Percentiles rank a stretch among this genome's conserved stretches.
Conservation (phyloP, 2,329 filamentous ascomycete genomes). For the Aspergillus awamori region DNA sequence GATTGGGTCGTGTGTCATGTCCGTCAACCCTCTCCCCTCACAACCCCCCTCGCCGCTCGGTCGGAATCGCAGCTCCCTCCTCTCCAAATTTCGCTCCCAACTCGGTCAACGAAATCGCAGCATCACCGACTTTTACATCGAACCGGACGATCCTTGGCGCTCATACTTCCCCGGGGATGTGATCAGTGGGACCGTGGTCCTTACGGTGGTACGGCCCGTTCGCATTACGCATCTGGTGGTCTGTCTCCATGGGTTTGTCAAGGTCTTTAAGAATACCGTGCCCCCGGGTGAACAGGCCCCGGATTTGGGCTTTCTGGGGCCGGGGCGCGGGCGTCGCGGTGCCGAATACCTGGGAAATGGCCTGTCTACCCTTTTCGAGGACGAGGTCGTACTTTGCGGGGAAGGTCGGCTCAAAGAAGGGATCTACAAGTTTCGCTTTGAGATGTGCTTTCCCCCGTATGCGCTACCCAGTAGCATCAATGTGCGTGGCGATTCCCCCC, state of each 20-base stretch:
- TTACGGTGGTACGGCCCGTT: slow-evolving; percentile 63
- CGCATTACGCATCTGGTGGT: slow-evolving; percentile 66
- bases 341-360: slow-evolving; percentile 65
- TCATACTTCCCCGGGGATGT: slow-evolving; percentile 64
- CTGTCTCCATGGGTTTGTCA: slow-evolving; percentile 65
- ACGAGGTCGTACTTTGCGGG: slow-evolving; percentile 65
- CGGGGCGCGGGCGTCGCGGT: slow-evolving; percentile 56
- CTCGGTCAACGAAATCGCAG: slow-evolving; percentile 57
- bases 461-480: slow-evolving; percentile 84
- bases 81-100: slow-evolving; percentile 60
- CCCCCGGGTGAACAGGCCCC: slow-evolving; percentile 58
- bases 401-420: slow-evolving; percentile 65
- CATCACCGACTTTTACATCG: slow-evolving; percentile 63
- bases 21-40: slow-evolving; percentile 39
- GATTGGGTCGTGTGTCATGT: slow-evolving; percentile 46
- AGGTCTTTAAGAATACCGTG: slow-evolving; percentile 66
- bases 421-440: slow-evolving; percentile 68
- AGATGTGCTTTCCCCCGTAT: slow-evolving; percentile 62
- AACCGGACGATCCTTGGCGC: slow-evolving; percentile 64
- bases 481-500: slow-evolving; percentile 58
- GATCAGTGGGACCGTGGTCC: slow-evolving; percentile 62
- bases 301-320: slow-evolving; percentile 54
- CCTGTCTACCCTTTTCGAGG: slow-evolving; percentile 65
- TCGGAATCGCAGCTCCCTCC: slow-evolving; percentile 46
- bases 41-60: slow-evolving; percentile 39